These are phyloP conservation scores for Pseudoneurospora amorphoporcata DNA, from an alignment of 495 filamentous ascomycete species.

Conservation along the genomic window DNA sequence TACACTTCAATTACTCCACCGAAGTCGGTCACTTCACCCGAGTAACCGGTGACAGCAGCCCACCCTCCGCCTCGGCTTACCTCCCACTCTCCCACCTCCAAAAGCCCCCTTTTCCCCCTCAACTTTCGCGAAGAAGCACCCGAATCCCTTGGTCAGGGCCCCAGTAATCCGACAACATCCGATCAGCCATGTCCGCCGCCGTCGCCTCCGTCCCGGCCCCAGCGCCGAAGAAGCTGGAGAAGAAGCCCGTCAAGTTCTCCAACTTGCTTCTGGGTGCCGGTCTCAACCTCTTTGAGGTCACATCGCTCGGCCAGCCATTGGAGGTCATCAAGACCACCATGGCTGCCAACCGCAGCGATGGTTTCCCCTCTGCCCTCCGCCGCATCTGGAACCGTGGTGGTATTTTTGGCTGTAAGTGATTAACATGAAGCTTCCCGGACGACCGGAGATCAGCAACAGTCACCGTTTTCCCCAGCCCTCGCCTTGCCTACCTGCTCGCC, in stretches of 20 bases:
- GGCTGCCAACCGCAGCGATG: conserved; percentile 89
- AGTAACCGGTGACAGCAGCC: conserved; percentile 1
- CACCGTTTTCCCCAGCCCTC: not conserved
- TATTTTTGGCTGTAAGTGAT: conserved; percentile 80
- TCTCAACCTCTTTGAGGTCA: conserved; percentile 91
- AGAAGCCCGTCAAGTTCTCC: conserved; percentile 99
- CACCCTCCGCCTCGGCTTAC: conserved; percentile 1
- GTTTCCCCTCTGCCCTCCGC: conserved; percentile 67
- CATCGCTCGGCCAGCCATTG: conserved; percentile 71
- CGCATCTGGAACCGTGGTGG: conserved; percentile 93
- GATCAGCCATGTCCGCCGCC: conserved; percentile 47
- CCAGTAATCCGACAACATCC: conserved; percentile 37
- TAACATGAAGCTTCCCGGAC: not conserved
- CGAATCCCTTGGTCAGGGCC: conserved; percentile 90
- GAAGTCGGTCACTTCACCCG: not conserved
- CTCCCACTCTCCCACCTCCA: conserved; percentile 9
- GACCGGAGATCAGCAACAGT: not conserved
- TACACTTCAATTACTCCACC: not conserved
- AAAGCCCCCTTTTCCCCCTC: conserved; percentile 6
- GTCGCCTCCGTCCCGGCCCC: conserved; percentile 46
- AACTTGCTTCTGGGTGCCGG: conserved; percentile 94
- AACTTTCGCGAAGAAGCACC: conserved; percentile 64
- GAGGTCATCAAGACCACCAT: conserved; percentile 99
- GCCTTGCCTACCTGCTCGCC: not conserved
- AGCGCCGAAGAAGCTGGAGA: conserved; percentile 57